Conservation (phyloP, 768 basidiomycete species). For the Lepiota venenata region DNA sequence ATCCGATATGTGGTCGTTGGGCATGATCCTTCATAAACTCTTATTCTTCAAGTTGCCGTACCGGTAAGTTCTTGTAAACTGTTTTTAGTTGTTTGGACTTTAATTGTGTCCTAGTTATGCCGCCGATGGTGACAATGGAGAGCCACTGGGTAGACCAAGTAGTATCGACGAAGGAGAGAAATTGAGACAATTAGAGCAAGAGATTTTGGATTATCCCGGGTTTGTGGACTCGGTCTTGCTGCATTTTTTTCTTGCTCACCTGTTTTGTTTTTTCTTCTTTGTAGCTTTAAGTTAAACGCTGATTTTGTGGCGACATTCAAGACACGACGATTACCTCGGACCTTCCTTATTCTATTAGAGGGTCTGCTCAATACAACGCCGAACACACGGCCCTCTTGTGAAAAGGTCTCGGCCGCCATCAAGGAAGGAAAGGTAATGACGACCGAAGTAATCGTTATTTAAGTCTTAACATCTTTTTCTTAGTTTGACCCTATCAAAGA, state of each 20-base stretch:
- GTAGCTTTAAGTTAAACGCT: conserved; percentile 49
- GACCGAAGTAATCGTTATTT: neutral
- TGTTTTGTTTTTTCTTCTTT: neutral
- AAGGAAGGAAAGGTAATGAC: conserved; percentile 67
- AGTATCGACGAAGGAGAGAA: conserved; percentile 47
- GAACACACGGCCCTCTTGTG: conserved; percentile 61
- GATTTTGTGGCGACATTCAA: conserved; percentile 56
- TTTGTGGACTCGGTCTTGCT: conserved; percentile 25
- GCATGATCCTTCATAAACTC: conserved; percentile 93
- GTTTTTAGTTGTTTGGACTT: neutral
- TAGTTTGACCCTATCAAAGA: conserved; percentile 18
- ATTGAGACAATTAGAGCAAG: conserved; percentile 65
- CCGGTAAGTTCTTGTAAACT: conserved; percentile 36
- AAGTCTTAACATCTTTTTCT: neutral
- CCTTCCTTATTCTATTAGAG: conserved; percentile 71
- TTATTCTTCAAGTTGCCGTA: conserved; percentile 91
- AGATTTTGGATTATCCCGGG: conserved; percentile 76
- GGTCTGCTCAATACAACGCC: conserved; percentile 64
- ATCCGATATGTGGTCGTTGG: conserved; percentile 95
- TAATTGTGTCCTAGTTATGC: conserved; percentile 42
- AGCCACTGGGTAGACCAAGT: conserved; percentile 22
- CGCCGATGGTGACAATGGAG: conserved; percentile 50
- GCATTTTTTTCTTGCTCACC: neutral
- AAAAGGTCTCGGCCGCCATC: conserved; percentile 67
- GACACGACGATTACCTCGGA: conserved; percentile 66